Conservation (phyloP, 202 grass and related monocot species). For the Setaria italica region DNA sequence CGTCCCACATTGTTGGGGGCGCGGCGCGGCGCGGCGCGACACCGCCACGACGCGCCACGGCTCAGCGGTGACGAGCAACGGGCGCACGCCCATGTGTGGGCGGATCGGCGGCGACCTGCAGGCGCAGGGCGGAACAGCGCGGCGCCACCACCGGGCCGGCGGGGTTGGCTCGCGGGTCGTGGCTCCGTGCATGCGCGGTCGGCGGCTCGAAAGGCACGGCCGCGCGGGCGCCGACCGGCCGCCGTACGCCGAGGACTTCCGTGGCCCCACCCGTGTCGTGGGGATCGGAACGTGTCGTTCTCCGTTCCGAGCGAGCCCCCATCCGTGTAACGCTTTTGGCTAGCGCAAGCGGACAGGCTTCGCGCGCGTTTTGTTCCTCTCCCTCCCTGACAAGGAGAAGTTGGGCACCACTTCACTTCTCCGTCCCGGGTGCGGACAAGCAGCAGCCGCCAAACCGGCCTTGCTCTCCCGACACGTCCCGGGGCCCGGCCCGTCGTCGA, state of each 20-base stretch:
- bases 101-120: not conserved
- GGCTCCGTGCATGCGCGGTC: not conserved
- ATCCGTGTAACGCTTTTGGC: not conserved
- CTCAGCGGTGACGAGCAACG: not conserved
- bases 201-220: constrained; percentile 1
- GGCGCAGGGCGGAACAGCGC: not conserved
- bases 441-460: constrained; percentile 25
- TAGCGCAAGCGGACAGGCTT: not conserved
- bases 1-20: constrained; percentile 36
- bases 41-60: not conserved
- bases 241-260: not conserved
- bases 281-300: not conserved
- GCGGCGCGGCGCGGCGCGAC: not conserved
- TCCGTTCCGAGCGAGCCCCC: not conserved
- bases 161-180: not conserved
- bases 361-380: not conserved
- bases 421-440: not conserved
- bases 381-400: not conserved
- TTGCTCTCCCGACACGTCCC: constrained; percentile 1
- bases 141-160: not conserved
- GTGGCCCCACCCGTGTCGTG: not conserved
- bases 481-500: not conserved
- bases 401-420: too few species aligned
- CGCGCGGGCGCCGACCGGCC: constrained; percentile 23
- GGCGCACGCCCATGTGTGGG: constrained; percentile 38